Conservation (phyloP, 2,329 filamentous ascomycete genomes). For the Pestalotiopsis sp. region DNA sequence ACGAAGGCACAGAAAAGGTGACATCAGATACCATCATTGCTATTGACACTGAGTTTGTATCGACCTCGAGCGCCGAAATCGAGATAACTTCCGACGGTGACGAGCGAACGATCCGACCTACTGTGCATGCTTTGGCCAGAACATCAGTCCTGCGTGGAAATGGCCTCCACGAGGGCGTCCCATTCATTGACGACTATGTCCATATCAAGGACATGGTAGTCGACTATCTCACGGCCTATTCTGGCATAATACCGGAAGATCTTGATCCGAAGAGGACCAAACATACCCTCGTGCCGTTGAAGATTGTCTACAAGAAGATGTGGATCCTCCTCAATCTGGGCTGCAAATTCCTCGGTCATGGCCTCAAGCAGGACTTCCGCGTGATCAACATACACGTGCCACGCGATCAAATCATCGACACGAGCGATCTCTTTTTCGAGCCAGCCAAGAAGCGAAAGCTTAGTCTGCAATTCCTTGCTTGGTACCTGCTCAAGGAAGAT, state of each 20-base stretch:
- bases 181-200: conserved; percentile 98
- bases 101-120: conserved; percentile 87
- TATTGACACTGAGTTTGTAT: conserved; percentile 95
- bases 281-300: conserved; percentile 84
- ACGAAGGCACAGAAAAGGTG: conserved; percentile 62
- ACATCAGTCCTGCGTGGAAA: conserved; percentile 85
- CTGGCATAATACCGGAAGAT: conserved; percentile 84
- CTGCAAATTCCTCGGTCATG: conserved; percentile 91
- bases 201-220: conserved; percentile 87
- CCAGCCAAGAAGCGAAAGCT: conserved; percentile 80
- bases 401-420: conserved; percentile 87
- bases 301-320: conserved; percentile 94
- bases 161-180: conserved; percentile 74
- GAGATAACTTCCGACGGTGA: conserved; percentile 95
- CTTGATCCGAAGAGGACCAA: conserved; percentile 72
- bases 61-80: conserved; percentile 88
- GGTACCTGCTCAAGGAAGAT: conserved; percentile 86
- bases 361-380: conserved; percentile 91
- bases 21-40: conserved; percentile 75
- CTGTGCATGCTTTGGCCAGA: conserved; percentile 86
- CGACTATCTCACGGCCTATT: conserved; percentile 93
- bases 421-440: conserved; percentile 87
- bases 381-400: conserved; percentile 98
- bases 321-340: conserved; percentile 96
- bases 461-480: conserved; percentile 87